Evolutionary conservation across 495 filamentous ascomycete genomes (phyloP).

Genomic region (Penicillium pulvis): DNA sequence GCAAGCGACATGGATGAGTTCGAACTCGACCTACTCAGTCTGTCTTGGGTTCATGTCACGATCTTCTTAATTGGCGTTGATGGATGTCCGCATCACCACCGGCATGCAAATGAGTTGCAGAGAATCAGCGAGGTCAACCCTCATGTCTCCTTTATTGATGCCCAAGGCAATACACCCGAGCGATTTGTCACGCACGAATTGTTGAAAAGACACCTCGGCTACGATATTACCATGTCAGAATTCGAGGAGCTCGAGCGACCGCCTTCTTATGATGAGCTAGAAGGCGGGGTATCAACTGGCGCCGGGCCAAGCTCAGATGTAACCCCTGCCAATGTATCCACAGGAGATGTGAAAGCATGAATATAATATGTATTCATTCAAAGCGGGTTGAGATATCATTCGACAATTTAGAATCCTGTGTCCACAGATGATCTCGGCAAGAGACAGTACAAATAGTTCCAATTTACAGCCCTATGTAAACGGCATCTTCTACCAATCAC

Average conservation of each 20-base stretch:
- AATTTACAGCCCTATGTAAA: not conserved
- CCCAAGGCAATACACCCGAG: constrained; percentile 50
- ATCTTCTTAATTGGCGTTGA: constrained; percentile 54
- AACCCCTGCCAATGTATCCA: not conserved
- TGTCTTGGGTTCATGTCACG: constrained; percentile 51
- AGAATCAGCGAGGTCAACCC: constrained; percentile 50
- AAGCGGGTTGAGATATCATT: too few species aligned
- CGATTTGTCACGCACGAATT: constrained; percentile 50
- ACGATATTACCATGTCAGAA: constrained; percentile 44
- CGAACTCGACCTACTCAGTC: constrained; percentile 47
- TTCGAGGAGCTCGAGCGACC: constrained; percentile 36
- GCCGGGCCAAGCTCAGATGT: not conserved
- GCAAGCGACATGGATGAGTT: constrained; percentile 54
- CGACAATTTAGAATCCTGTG: too few species aligned
- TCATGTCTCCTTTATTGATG: constrained; percentile 51
- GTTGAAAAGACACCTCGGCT: constrained; percentile 50
- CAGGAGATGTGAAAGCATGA: not conserved
- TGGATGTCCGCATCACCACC: constrained; percentile 51
- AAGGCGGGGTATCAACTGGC: not conserved
- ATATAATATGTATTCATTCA: not conserved
- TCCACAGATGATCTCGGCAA: too few species aligned
- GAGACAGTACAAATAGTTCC: not conserved
- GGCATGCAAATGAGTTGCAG: constrained; percentile 49
- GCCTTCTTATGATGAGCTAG: constrained; percentile 1
- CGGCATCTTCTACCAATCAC: not conserved